phyloP scores from a whole-genome alignment of 306 rosid species.

The Spatholobus suberectus region DNA sequence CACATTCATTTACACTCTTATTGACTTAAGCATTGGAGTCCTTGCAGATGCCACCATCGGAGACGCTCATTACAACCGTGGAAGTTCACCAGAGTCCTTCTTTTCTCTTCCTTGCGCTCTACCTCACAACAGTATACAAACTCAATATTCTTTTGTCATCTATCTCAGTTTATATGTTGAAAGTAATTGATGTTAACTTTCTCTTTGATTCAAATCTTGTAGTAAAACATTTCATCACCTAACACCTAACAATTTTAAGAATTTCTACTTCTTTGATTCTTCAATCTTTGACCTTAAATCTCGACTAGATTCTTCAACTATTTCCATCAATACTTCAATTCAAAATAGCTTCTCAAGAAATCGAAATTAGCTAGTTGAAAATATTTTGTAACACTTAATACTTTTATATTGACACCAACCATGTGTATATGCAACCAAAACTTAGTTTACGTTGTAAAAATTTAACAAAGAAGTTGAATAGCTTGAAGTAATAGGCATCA shows the following conservation, averaged over 20 bases:
- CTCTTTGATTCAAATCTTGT: background rate
- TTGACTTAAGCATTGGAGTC: too few species aligned
- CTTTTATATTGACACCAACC: too few species aligned
- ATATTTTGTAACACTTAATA: too few species aligned
- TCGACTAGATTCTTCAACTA: background rate
- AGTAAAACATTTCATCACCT: too few species aligned
- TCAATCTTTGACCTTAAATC: background rate
- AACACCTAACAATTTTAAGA: background rate
- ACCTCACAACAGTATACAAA: too few species aligned
- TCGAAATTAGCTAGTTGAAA: background rate
- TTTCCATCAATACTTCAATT: background rate
- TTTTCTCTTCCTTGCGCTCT: too few species aligned
- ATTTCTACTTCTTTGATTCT: background rate
- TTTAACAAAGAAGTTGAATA: background rate
- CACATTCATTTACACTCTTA: too few species aligned
- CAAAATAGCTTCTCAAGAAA: background rate
- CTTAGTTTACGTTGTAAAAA: background rate
- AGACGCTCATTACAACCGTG: too few species aligned
- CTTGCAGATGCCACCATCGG: too few species aligned
- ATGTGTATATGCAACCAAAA: background rate
- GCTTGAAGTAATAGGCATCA: background rate
- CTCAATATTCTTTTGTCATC: too few species aligned
- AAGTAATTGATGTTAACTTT: background rate
- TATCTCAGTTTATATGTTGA: background rate
- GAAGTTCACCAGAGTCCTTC: too few species aligned